Conservation (phyloP, 2,329 filamentous ascomycete species). For the Penicillium digitatum region DNA sequence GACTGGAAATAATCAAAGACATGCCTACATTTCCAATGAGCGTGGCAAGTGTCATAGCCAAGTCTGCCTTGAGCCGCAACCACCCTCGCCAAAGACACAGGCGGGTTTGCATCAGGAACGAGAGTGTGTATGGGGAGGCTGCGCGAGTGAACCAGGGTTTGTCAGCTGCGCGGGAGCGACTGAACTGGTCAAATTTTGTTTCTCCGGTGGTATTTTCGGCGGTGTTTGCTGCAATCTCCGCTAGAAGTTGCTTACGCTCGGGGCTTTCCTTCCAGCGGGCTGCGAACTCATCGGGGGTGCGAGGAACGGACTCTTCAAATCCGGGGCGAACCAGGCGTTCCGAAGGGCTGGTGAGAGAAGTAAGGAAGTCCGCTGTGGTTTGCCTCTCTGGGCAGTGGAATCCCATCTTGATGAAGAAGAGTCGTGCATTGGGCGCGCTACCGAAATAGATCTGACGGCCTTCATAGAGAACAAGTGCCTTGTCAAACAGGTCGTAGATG, state of each 20-base stretch:
- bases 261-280: constrained; percentile 51
- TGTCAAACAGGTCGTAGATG: constrained; percentile 61
- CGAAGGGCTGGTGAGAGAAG: constrained; percentile 61
- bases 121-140: constrained; percentile 77
- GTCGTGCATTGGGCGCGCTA: constrained; percentile 54
- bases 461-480: constrained; percentile 66
- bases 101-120: constrained; percentile 67
- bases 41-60: constrained; percentile 64
- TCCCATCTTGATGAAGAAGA: constrained; percentile 65
- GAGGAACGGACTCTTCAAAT: constrained; percentile 59
- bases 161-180: constrained; percentile 37
- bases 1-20: constrained; percentile 69
- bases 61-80: constrained; percentile 68
- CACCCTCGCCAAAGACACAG: constrained; percentile 79
- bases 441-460: constrained; percentile 74
- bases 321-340: constrained; percentile 56
- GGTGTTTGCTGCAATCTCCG: constrained; percentile 41
- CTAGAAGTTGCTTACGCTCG: constrained; percentile 41
- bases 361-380: constrained; percentile 66
- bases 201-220: constrained; percentile 35
- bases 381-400: constrained; percentile 65
- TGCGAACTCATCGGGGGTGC: constrained; percentile 66
- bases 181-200: constrained; percentile 36
- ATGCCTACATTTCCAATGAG: constrained; percentile 65
- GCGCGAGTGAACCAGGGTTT: constrained; percentile 49